phyloP scores from a whole-genome alignment of 306 rosid genomes.

The Rubus parviflorus region DNA sequence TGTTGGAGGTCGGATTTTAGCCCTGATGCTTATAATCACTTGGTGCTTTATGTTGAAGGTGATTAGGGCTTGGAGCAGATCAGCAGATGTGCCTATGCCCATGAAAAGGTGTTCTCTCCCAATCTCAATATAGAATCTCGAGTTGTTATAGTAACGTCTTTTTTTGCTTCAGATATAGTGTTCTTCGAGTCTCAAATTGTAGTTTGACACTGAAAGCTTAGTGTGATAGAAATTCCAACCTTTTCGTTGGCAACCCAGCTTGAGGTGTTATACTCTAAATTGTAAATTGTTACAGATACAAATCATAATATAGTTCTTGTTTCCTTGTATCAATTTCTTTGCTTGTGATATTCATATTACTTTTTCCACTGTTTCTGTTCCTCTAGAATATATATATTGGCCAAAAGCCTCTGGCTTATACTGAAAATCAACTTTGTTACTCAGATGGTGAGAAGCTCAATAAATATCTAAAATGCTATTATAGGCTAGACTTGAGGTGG shows the following conservation, averaged over 20 bases:
- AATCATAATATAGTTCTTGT: slow-evolving; percentile 13
- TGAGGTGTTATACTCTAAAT: slow-evolving; percentile 26
- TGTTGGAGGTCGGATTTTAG: slow-evolving; percentile 49
- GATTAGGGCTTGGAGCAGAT: slow-evolving; percentile 21
- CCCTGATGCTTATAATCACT: slow-evolving; percentile 46
- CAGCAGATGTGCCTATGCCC: slow-evolving; percentile 27
- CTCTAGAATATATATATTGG: background rate
- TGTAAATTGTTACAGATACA: slow-evolving; percentile 38
- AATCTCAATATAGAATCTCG: slow-evolving; percentile 23
- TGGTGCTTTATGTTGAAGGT: slow-evolving; percentile 58
- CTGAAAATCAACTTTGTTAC: background rate
- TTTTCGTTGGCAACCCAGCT: slow-evolving; percentile 31
- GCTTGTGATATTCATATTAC: background rate
- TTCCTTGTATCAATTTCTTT: background rate
- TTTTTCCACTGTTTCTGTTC: background rate
- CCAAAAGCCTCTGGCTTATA: background rate
- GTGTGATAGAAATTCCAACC: slow-evolving; percentile 26
- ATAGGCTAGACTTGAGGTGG: background rate
- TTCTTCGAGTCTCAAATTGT: slow-evolving; percentile 6
- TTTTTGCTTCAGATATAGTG: slow-evolving; percentile 11
- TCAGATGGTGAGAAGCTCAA: slow-evolving; percentile 1
- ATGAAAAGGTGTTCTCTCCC: slow-evolving; percentile 22
- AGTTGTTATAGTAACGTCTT: background rate
- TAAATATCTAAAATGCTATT: background rate
- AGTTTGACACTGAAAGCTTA: slow-evolving; percentile 16